Percentiles rank a stretch among this genome's conserved stretches.
phyloP scores from a whole-genome alignment of 345 rosid genomes.

The Dipteronia dyeriana region DNA sequence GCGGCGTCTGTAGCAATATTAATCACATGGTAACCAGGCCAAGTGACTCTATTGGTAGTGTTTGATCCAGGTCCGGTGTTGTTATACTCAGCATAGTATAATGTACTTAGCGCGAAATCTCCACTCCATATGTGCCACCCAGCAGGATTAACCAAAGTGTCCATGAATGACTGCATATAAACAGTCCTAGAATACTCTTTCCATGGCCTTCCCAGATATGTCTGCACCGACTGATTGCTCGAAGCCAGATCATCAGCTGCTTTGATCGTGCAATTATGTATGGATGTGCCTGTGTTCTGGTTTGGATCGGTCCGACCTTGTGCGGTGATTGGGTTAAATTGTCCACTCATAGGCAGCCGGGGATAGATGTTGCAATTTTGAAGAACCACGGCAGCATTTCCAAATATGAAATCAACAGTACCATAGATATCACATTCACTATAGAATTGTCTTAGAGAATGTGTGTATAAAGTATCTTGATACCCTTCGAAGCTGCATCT shows the following conservation, averaged over 20 bases:
- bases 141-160: constrained; percentile 50
- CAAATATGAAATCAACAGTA: constrained; percentile 85
- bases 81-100: constrained; percentile 69
- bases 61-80: constrained; percentile 72
- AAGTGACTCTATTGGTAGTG: constrained; percentile 56
- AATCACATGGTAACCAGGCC: constrained; percentile 70
- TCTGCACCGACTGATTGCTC: constrained; percentile 16
- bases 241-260: constrained; percentile 36
- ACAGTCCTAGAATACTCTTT: constrained; percentile 80
- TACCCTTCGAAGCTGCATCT: constrained; percentile 89
- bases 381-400: constrained; percentile 42
- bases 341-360: constrained; percentile 23
- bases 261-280: constrained; percentile 35
- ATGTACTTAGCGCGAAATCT: constrained; percentile 62
- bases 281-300: constrained; percentile 47
- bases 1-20: constrained; percentile 57
- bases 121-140: constrained; percentile 80
- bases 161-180: constrained; percentile 55
- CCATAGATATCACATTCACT: constrained; percentile 89
- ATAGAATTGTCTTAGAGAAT: constrained; percentile 81
- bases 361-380: constrained; percentile 39
- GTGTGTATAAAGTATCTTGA: constrained; percentile 82
- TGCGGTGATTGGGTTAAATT: constrained; percentile 42
- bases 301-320: constrained; percentile 48
- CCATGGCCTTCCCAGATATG: constrained; percentile 86